These are phyloP conservation scores for Scleroderma bovista DNA, from an alignment of 768 basidiomycete genomes.

Conservation along the genomic window DNA sequence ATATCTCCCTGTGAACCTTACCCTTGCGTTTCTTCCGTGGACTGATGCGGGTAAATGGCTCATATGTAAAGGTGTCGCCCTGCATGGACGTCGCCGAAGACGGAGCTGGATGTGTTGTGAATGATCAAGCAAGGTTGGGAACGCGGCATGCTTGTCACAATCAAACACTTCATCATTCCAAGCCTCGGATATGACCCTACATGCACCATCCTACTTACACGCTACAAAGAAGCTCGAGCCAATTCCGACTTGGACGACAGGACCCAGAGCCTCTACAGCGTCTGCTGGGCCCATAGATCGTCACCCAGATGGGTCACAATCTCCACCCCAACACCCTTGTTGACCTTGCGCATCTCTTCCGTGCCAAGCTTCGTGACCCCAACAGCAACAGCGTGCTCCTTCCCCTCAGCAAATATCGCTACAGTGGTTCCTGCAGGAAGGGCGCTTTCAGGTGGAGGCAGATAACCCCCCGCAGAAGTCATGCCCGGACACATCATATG, in stretches of 20 bases:
- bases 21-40: constrained; percentile 48
- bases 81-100: constrained; percentile 4
- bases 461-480: constrained; percentile 84
- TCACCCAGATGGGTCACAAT: constrained; percentile 83
- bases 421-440: constrained; percentile 73
- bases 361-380: constrained; percentile 78
- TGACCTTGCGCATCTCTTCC: constrained; percentile 85
- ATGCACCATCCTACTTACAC: background rate
- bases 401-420: constrained; percentile 94
- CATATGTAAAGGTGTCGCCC: constrained; percentile 30
- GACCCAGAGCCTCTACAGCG: constrained; percentile 39
- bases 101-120: background rate
- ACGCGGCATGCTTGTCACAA: too few relatives aligned
- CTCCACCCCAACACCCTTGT: constrained; percentile 90
- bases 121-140: too few relatives aligned
- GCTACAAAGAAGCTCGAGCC: too few relatives aligned
- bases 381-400: constrained; percentile 84
- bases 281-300: constrained; percentile 73
- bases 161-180: too few relatives aligned
- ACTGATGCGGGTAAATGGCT: constrained; percentile 47
- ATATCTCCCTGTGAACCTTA: constrained; percentile 26
- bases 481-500: constrained; percentile 98
- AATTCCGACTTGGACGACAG: too few relatives aligned
- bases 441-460: constrained; percentile 67
- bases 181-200: background rate